A percentile compares a stretch with the other conserved stretches of the same genome.
These are phyloP conservation scores for Euphorbia lathyris DNA, from an alignment of 345 rosid species.

Conservation along the genomic window DNA sequence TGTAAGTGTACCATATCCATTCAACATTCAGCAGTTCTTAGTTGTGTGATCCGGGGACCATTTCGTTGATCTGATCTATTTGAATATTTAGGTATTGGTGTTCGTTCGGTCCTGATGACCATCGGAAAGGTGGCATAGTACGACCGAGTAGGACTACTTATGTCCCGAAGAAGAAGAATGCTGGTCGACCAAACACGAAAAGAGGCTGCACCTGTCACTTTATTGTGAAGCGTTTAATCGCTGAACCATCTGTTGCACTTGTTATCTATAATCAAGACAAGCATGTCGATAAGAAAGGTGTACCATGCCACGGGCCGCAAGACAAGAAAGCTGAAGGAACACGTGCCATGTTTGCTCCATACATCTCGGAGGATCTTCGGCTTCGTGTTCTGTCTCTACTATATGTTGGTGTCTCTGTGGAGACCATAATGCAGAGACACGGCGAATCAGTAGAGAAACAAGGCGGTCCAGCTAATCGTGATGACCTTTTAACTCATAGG, in stretches of 20 bases:
- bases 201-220: constrained; percentile 97
- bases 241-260: constrained; percentile 85
- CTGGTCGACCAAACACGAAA: constrained; percentile 92
- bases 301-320: constrained; percentile 94
- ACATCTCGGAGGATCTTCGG: constrained; percentile 93
- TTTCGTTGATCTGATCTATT: constrained; percentile 11
- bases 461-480: constrained; percentile 84
- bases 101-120: constrained; percentile 97
- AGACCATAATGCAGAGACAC: constrained; percentile 94
- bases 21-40: constrained; percentile 12
- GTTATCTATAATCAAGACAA: constrained; percentile 82
- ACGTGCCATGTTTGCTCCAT: constrained; percentile 95
- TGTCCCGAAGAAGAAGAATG: constrained; percentile 77
- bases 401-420: constrained; percentile 90
- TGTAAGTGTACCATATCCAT: constrained; percentile 52
- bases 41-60: background rate
- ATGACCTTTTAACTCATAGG: constrained; percentile 88
- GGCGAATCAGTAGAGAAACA: constrained; percentile 88
- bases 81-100: constrained; percentile 83
- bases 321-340: constrained; percentile 95
- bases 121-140: constrained; percentile 77
- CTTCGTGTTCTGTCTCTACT: constrained; percentile 82
- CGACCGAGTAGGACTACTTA: constrained; percentile 85
- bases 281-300: constrained; percentile 84
- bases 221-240: constrained; percentile 87